Evolutionary conservation across 176 grass and related monocot genomes (phyloP).

Genomic region (Leersia perrieri): DNA sequence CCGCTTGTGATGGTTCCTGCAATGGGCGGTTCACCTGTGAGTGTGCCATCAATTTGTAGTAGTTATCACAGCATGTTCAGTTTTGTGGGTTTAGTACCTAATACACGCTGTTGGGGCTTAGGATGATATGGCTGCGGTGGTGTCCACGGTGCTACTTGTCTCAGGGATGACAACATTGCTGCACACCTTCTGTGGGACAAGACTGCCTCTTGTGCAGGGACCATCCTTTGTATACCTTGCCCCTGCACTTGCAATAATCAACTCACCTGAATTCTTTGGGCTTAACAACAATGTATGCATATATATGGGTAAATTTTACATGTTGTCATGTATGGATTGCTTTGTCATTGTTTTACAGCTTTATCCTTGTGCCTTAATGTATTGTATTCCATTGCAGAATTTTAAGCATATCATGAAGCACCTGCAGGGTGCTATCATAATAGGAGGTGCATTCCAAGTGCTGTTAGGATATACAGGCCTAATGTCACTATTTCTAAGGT

Average conservation of each 20-base stretch:
- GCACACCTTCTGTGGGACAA: slow-evolving; percentile 84
- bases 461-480: slow-evolving; percentile 84
- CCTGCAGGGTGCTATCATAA: slow-evolving; percentile 91
- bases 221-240: slow-evolving; percentile 97
- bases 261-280: slow-evolving; percentile 85
- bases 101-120: slow-evolving; percentile 26
- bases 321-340: not conserved
- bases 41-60: slow-evolving; percentile 16
- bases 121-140: slow-evolving; percentile 85
- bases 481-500: slow-evolving; percentile 81
- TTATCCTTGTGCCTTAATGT: slow-evolving; percentile 3
- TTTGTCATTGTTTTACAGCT: not conserved
- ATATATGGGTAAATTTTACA: not conserved
- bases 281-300: slow-evolving; percentile 87
- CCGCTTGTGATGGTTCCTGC: slow-evolving; percentile 85
- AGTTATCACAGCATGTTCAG: not conserved
- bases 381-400: slow-evolving; percentile 50
- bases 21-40: slow-evolving; percentile 87
- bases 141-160: slow-evolving; percentile 82
- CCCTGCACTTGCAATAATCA: slow-evolving; percentile 75
- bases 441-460: slow-evolving; percentile 82
- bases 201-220: slow-evolving; percentile 84
- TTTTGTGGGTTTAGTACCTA: slow-evolving; percentile 7
- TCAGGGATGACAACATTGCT: slow-evolving; percentile 78
- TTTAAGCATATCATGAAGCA: slow-evolving; percentile 99